Percentiles rank a stretch among this genome's conserved stretches.
phyloP scores from a whole-genome alignment of 2,329 filamentous ascomycete species.

The Karstenula rhodostoma region DNA sequence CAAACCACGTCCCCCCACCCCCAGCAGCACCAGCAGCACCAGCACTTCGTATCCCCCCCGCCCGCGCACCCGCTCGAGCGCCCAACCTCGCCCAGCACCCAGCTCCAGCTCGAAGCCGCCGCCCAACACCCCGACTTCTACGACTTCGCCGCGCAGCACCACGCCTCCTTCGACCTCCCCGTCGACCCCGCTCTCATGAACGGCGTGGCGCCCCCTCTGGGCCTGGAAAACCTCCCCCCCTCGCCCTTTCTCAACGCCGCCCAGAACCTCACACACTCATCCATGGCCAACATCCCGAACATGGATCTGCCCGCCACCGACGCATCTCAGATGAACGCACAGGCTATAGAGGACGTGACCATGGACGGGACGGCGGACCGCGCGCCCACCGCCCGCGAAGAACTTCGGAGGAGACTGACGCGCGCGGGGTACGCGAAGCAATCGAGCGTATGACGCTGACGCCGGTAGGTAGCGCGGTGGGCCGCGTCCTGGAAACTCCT shows the following conservation, averaged over 20 bases:
- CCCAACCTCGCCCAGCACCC: slow-evolving; percentile 37
- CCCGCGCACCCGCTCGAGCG: slow-evolving; percentile 22
- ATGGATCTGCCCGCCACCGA: slow-evolving; percentile 20
- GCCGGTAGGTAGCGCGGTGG: background rate
- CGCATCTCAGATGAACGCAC: slow-evolving; percentile 11
- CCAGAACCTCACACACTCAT: slow-evolving; percentile 16
- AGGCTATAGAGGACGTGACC: slow-evolving; percentile 13
- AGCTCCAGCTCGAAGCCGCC: slow-evolving; percentile 39
- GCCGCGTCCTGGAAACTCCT: too few relatives aligned
- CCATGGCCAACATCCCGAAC: slow-evolving; percentile 20
- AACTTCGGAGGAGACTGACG: slow-evolving; percentile 33
- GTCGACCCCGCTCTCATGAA: slow-evolving; percentile 70
- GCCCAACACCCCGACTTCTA: slow-evolving; percentile 40
- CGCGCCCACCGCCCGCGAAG: slow-evolving; percentile 31
- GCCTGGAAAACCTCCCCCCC: slow-evolving; percentile 42
- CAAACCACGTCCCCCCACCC: slow-evolving; percentile 8
- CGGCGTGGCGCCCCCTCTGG: slow-evolving; percentile 24
- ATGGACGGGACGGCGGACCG: slow-evolving; percentile 16
- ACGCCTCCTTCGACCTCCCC: slow-evolving; percentile 61
- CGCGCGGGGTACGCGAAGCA: slow-evolving; percentile 15
- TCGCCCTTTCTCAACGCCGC: slow-evolving; percentile 45
- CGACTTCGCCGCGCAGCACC: slow-evolving; percentile 49
- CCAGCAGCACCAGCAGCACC: slow-evolving; percentile 7
- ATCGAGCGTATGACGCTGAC: background rate
- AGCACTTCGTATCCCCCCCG: slow-evolving; percentile 52